A percentile compares a stretch with the other conserved stretches of the same genome.
Evolutionary conservation across 208 protist genomes (phyloP).

Genomic region (Phytomonas francai): DNA sequence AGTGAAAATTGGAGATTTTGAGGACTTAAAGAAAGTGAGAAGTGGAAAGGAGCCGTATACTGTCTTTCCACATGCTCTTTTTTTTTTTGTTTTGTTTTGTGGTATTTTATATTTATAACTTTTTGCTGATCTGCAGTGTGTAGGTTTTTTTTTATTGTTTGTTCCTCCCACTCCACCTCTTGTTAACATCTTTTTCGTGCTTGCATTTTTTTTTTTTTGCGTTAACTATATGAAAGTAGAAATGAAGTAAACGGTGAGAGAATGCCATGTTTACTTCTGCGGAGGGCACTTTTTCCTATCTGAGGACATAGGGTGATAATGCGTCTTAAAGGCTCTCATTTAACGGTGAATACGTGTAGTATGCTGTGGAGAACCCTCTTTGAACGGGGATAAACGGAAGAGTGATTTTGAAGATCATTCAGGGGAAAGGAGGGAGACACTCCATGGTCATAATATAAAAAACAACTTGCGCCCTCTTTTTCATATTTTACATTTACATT

Average conservation of each 20-base stretch:
- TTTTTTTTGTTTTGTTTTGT: constrained; percentile 10
- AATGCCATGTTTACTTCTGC: neutral
- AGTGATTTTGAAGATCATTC: neutral
- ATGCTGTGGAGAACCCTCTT: neutral
- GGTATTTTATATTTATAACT: constrained; percentile 2
- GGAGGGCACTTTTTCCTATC: neutral
- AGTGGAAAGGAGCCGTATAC: neutral
- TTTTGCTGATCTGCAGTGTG: neutral
- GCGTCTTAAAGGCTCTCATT: neutral
- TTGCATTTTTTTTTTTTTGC: neutral
- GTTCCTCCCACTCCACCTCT: neutral
- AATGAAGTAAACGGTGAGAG: neutral
- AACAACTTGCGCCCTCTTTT: neutral
- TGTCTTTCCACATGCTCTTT: constrained; percentile 11
- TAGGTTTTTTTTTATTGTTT: constrained; percentile 11
- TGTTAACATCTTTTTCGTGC: neutral
- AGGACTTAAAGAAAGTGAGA: constrained; percentile 13
- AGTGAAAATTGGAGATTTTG: neutral
- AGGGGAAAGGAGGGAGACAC: neutral
- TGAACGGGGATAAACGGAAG: neutral
- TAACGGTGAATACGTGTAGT: neutral
- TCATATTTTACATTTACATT: constrained; percentile 5
- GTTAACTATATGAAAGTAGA: neutral
- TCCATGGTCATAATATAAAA: neutral
- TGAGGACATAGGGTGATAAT: neutral